Base-by-base conservation (phyloP, 345 rosid species). In the Balakata baccata region DNA sequence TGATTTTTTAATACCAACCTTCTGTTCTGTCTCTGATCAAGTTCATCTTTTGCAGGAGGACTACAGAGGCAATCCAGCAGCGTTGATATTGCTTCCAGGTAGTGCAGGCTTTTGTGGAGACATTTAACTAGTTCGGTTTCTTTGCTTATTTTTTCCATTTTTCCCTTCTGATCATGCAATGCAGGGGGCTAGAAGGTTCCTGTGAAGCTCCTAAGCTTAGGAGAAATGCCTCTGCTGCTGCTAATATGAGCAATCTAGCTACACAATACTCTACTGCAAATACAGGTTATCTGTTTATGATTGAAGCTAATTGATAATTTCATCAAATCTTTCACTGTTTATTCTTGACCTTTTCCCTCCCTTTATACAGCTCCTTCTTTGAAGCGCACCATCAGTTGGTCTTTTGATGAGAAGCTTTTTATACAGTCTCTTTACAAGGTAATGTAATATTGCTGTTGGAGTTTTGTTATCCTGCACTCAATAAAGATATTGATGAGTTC, bases 371-470 rank as follows among this genome's bases (percentile, higher is more conserved):
- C 87, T 74, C 83, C 90, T 29, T 79, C 90, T 29, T 79, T 83
- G 76, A 88, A 71, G 85, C 87, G 89, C 52, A 85, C 86, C 18
- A 83, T 87, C 82, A 87, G 87, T 65, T 87, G 93, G 96, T 85
- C 89, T 17, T 95, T 95, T 22, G 96, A 92, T 41, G 99, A 94
- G 76, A 94, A 85, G 84, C 88, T 95, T 78, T 83, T 95, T 11
- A 81, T 95, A 66, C 98, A 88, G 57, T 79, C 96, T 69, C 83
- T 95, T 54, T 92, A 92, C 84, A 92, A 86, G 96, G 98, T 94
- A 80, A 34, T 39, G 66, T 38, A n/a, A 25, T 37, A 37, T 29
- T 29, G 34, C 34, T 29, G 34, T 29, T 29, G 34, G 34, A 29
- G 34, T 29, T 29, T 29, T 1, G 34, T 29, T 29, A 29, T 29